These are phyloP conservation scores for Sordariomycetes sp. DNA, from an alignment of 2,329 filamentous ascomycete genomes.

Conservation along the genomic window DNA sequence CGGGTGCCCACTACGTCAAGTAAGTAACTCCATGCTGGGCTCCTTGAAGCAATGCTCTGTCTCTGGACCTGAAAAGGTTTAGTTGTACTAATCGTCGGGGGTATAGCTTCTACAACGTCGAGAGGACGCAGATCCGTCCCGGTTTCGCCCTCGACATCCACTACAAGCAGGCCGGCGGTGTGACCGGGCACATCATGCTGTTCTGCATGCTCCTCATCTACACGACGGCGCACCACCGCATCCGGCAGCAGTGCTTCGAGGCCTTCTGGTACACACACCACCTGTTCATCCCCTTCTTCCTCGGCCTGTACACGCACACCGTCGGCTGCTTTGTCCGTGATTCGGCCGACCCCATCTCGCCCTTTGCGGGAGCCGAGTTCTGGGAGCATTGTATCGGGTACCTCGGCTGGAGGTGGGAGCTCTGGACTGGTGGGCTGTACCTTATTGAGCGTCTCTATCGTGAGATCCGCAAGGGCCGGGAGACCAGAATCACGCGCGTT, in stretches of 20 bases:
- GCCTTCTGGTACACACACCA: constrained; percentile 99
- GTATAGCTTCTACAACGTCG: constrained; percentile 86
- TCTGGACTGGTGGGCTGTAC: constrained; percentile 76
- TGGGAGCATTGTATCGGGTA: constrained; percentile 94
- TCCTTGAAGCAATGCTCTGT: not conserved
- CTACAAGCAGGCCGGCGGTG: constrained; percentile 76
- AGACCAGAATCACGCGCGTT: constrained; percentile 84
- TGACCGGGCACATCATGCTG: constrained; percentile 95
- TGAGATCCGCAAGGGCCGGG: constrained; percentile 70
- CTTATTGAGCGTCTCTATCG: constrained; percentile 80
- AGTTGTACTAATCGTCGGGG: constrained; percentile 8
- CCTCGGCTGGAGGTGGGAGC: constrained; percentile 93
- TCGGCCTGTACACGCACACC: constrained; percentile 91
- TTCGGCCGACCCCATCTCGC: constrained; percentile 56
- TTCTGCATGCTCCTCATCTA: constrained; percentile 99
- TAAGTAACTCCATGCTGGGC: constrained; percentile 26
- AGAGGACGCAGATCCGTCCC: constrained; percentile 68
- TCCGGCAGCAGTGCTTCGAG: constrained; percentile 93
- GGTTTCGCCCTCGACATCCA: constrained; percentile 80
- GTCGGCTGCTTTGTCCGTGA: constrained; percentile 95
- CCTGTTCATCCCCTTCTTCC: constrained; percentile 89
- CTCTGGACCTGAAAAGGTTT: constrained; percentile 6
- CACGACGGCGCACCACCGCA: constrained; percentile 84
- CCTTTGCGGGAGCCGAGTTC: constrained; percentile 69
- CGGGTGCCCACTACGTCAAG: constrained; percentile 84